Base-by-base conservation (phyloP, 345 rosid species). In the Erucastrum elatum region DNA sequence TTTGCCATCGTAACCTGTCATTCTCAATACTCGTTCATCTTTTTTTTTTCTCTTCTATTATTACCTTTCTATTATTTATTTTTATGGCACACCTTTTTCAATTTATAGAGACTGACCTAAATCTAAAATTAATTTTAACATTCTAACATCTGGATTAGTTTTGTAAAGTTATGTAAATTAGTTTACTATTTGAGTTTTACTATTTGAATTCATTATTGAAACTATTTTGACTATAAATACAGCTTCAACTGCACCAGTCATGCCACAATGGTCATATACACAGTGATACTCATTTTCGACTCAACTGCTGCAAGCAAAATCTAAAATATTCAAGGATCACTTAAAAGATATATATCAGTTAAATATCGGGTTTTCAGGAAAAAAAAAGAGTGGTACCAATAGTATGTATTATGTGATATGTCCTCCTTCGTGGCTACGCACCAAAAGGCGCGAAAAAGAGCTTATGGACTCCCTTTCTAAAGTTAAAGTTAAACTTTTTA, bases 341-440 rank as follows among this genome's bases (percentile, higher is more conserved):
- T n/a, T 13, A 31, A 11, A 60, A 29, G 15, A 6, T 64, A 51
- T 49, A 13, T 21, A 21, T 21, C 21, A 63, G 6, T 34, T 31
- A 51, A 6, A 33, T 51, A 17, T n/a, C 8, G 21, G 21, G 21
- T 21, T 21, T 21, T 21, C 21, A 21, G 21, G 21, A 21, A 21
- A 21, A 21, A 21, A 21, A 21, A 21, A 33, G 35, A 3, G 5
- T 33, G 5, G 35, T 33, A 33, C 21, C 21, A 21, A 21, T 21
- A 8, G 49, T 41, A 41, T 41, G 7, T 8, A 35, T 8, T 35
- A 6, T 37, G 9, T 8, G 11, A 37, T 37, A 76, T 49, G 46
- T 37, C 66, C 58, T 53, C 58, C 29, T 41, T 56, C 30, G 67
- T 75, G 75, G 75, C 56, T 49, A 62, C 26, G 41, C 39, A 30